phyloP scores from a whole-genome alignment of 345 rosid species.

The Populus ilicifolia region DNA sequence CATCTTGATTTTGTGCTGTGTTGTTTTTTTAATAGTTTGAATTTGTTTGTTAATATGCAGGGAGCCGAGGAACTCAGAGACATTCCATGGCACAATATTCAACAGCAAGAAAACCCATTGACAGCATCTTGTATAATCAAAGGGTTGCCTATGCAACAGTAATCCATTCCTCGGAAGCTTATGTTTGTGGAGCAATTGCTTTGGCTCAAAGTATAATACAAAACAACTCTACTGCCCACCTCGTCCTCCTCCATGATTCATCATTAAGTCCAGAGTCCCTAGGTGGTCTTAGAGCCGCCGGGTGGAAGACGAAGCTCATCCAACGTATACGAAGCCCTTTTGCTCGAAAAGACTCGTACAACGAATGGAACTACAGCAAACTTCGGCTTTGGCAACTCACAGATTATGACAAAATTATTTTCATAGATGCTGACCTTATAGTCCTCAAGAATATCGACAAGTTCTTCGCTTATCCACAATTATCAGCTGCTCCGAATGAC shows the following conservation, averaged over 20 bases:
- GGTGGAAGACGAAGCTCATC: conserved; percentile 54
- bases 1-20: neutral
- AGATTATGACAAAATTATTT: conserved; percentile 58
- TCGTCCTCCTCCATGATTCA: conserved; percentile 67
- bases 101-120: neutral
- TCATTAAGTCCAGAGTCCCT: conserved; percentile 42
- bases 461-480: conserved; percentile 54
- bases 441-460: conserved; percentile 49
- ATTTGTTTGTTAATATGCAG: neutral
- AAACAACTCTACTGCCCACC: conserved; percentile 43
- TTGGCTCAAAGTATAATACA: conserved; percentile 72
- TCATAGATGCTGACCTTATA: conserved; percentile 69
- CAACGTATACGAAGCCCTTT: conserved; percentile 61
- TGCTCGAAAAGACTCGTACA: conserved; percentile 49
- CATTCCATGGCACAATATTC: neutral
- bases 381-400: conserved; percentile 66
- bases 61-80: conserved; percentile 10
- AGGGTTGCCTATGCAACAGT: conserved; percentile 71
- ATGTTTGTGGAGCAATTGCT: conserved; percentile 89
- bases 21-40: neutral
- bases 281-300: conserved; percentile 47
- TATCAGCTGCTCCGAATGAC: conserved; percentile 57
- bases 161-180: conserved; percentile 80
- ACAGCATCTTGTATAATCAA: neutral
- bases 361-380: conserved; percentile 94